Percentiles rank a stretch among this genome's conserved stretches.
Conservation (phyloP, 2,329 filamentous ascomycete species). For the Fusarium sp. region DNA sequence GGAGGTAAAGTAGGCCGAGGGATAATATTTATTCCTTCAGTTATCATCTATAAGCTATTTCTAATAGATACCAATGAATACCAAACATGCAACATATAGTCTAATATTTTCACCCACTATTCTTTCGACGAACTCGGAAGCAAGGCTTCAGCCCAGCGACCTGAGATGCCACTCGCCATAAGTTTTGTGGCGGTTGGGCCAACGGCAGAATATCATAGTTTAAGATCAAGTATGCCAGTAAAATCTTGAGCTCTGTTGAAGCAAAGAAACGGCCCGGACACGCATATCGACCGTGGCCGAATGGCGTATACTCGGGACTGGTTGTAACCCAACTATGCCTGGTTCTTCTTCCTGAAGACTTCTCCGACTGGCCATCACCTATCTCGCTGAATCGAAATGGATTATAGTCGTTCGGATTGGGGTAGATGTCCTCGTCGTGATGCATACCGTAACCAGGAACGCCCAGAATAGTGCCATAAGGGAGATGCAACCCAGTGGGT, state of each 20-base stretch:
- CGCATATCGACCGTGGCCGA: conserved; percentile 1
- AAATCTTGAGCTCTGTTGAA: background rate
- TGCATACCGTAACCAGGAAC: conserved; percentile 1
- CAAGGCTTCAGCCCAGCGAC: background rate
- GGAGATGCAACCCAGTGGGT: background rate
- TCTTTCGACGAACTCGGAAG: conserved; percentile 1
- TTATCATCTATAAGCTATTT: background rate
- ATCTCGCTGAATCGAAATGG: background rate
- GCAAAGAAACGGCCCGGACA: conserved; percentile 4
- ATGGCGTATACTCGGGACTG: conserved; percentile 3
- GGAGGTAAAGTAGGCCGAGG: background rate
- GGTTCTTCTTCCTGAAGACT: background rate
- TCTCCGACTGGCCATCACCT: background rate
- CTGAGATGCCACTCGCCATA: background rate
- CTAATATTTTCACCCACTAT: background rate
- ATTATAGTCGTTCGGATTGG: background rate
- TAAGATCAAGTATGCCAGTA: background rate
- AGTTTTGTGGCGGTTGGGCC: background rate
- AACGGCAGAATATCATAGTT: conserved; percentile 2
- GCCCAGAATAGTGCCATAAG: conserved; percentile 1
- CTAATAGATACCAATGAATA: background rate
- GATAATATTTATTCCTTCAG: background rate
- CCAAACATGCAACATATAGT: background rate
- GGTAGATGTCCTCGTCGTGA: conserved; percentile 2
- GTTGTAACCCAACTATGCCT: conserved; percentile 4